Evolutionary conservation across 192 early-diverging fungal genomes (phyloP), one percentile per base, ranked within the genome.

Genomic region (Dissophora globulifera): DNA sequence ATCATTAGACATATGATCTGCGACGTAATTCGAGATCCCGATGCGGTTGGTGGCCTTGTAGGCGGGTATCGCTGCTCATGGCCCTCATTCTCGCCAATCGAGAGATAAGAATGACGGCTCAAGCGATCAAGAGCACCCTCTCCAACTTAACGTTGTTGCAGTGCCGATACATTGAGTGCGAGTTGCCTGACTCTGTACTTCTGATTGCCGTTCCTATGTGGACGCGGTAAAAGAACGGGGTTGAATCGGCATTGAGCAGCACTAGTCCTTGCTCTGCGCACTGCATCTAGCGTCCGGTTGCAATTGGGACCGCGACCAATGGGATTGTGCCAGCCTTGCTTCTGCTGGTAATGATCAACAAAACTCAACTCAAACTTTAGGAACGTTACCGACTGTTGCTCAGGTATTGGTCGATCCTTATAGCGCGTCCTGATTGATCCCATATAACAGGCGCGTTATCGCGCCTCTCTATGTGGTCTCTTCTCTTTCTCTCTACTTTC

Each of bases 231-330:
- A 38, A 38, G 35, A 38, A 38, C 6, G 35, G 35, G 13, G 6
- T 38, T 38, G 35, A 38, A 38, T 38, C 35, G 35, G 13, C 13
- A 38, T 38, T 13, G 6, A 38, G 13, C 35, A 38, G 13, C 7
- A 38, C 35, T 13, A 38, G 26, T 35, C 55, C 55, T 15, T 58
- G 55, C 3, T 0, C 13, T 2, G 19, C 4, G n/a, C 55, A 58
- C 13, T 58, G 55, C 33, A 15, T 58, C 55, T 13, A 58, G n/a
- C 7, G 8, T 22, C 2, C 22, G 1, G 19, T 58, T 58, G 38
- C 55, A 58, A n/a, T 40, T 58, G 55, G 55, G 25, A 58, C 55
- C 13, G 42, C 55, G 1, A 58, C 40, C 40, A 58, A 16, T 13
- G 38, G 55, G 17, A 58, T n/a, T 38, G 38, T 58, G 42, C 55